Base-by-base conservation (phyloP, 768 basidiomycete species). In the Tremella mesenterica region DNA sequence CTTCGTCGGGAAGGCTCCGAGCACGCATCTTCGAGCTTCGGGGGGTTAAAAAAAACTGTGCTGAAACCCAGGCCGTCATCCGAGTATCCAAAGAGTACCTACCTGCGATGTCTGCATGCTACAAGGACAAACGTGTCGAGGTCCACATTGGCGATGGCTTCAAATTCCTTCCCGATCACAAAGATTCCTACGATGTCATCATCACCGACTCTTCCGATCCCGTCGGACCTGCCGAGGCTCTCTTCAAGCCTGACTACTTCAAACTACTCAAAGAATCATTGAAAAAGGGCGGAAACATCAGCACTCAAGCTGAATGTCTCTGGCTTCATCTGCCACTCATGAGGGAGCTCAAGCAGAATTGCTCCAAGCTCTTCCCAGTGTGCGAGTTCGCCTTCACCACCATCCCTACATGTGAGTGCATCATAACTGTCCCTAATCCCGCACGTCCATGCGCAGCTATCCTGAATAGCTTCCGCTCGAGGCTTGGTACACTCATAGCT, bases 201-300 rank as follows among this genome's bases (percentile, higher is more conserved):
- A 87, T 99, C 76, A 99, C 93, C 58, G 93, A 99, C 74, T 96
- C 92, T 18, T 95, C 91, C 20, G 93, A 97, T 74, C 93, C 93
- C 33, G 89, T 96, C 51, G 93, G 93, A 38, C 93, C 93, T 38
- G 93, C 93, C 41, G 85, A 83, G 41, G 81, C 86, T 21, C 85
- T 97, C 59, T 97, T 99, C 81, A 81, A 97, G 76, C 86, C 91
- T 73, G 87, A 91, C 1, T 99, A 95, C 81, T 99, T 96, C 79
- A 81, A 88, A 73, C 83, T 97, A 30, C 80, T 99, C 53, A 82
- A 90, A 71, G 85, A 91, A 64, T 88, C 92, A 0, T 81, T 99
- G 56, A 77, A 84, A 14, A 85, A 85, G 2, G 91, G 89, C 18
- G 93, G 93, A 2, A 82, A 86, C 71, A 91, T 96, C 68, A 88